These are phyloP conservation scores for Penicillium mononematosum DNA, from an alignment of 495 filamentous ascomycete genomes.

Conservation along the genomic window DNA sequence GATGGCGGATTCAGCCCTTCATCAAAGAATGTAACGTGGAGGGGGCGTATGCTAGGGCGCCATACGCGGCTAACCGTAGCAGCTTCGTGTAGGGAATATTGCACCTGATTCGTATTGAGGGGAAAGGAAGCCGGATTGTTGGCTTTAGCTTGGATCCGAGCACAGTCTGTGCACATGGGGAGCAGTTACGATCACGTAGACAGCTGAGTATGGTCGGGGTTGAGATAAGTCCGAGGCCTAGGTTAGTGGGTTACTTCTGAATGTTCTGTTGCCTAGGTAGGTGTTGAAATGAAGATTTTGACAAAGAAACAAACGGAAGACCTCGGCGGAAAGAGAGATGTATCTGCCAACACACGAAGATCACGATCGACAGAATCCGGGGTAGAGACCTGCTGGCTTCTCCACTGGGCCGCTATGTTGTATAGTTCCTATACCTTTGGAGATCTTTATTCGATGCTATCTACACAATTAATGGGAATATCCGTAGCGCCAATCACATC, in stretches of 20 bases:
- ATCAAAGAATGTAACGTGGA: background rate
- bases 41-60: background rate
- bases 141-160: background rate
- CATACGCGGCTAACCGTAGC: background rate
- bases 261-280: background rate
- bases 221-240: background rate
- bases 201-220: background rate
- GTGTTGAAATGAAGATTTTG: background rate
- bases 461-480: background rate
- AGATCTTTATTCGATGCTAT: background rate
- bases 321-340: background rate
- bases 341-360: constrained; percentile 1
- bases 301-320: background rate
- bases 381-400: background rate
- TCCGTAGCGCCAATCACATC: background rate
- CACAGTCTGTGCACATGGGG: constrained; percentile 1
- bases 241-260: background rate
- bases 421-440: background rate
- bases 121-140: background rate
- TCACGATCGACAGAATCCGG: constrained; percentile 10
- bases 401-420: constrained; percentile 2
- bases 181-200: background rate
- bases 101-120: background rate
- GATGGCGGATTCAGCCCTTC: background rate
- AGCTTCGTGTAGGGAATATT: background rate